phyloP scores from a whole-genome alignment of 2,329 filamentous ascomycete species.

The Fusarium pilosicola region DNA sequence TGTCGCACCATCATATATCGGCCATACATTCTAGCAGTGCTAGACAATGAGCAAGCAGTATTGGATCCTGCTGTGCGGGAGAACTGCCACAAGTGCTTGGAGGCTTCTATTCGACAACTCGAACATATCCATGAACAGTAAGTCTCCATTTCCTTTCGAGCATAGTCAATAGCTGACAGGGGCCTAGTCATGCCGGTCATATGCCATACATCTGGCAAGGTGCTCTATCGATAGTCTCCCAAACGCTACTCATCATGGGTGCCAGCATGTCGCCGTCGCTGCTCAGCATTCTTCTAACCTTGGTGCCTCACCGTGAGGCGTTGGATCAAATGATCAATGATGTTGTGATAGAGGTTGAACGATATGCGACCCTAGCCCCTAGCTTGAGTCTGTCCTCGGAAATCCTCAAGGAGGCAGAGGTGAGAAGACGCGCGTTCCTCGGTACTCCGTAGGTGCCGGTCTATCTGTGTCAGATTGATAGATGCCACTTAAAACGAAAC shows the following conservation, averaged over 20 bases:
- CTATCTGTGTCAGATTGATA: neutral
- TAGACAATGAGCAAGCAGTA: constrained; percentile 79
- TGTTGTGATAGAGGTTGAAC: constrained; percentile 79
- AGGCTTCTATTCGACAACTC: constrained; percentile 81
- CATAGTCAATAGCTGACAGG: constrained; percentile 11
- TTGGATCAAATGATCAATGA: constrained; percentile 82
- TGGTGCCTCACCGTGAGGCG: constrained; percentile 66
- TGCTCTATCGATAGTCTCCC: constrained; percentile 82
- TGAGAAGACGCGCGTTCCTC: constrained; percentile 72
- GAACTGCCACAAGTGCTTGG: constrained; percentile 82
- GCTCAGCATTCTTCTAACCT: constrained; percentile 68
- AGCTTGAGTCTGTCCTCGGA: constrained; percentile 81
- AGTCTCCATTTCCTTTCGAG: constrained; percentile 47
- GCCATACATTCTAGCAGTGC: constrained; percentile 81
- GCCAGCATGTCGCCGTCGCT: constrained; percentile 82
- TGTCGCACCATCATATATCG: constrained; percentile 89
- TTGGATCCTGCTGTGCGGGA: constrained; percentile 78
- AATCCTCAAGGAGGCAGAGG: constrained; percentile 82
- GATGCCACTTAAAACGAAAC: neutral
- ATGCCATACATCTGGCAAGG: constrained; percentile 90
- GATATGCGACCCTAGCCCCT: constrained; percentile 78
- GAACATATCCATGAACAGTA: constrained; percentile 82
- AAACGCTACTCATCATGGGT: constrained; percentile 84
- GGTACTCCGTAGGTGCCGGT: constrained; percentile 51
- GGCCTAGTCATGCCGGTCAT: constrained; percentile 76